Conservation (phyloP, 1,284 basidiomycete species). For the Cronartium quercuum region DNA sequence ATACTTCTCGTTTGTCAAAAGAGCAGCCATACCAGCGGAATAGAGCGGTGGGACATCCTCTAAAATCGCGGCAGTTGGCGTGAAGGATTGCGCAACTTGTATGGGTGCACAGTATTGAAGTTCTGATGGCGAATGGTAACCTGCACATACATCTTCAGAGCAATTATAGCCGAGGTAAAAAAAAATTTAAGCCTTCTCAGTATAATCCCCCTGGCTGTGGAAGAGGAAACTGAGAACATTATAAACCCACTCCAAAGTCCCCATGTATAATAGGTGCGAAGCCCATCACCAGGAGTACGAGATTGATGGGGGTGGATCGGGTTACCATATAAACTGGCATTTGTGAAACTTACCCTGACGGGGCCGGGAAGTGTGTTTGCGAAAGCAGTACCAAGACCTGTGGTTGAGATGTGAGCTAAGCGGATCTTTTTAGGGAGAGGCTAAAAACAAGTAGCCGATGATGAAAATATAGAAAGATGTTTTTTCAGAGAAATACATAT, state of each 20-base stretch:
- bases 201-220: no score
- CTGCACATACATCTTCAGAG: constrained; percentile 10
- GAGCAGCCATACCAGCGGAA: no score
- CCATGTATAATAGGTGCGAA: constrained; percentile 23
- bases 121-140: constrained; percentile 1
- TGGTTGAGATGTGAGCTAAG: constrained; percentile 1
- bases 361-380: neutral
- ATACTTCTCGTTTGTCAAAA: no score
- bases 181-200: neutral
- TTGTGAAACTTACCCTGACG: neutral
- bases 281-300: neutral
- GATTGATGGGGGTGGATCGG: neutral
- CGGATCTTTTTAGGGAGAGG: constrained; percentile 11
- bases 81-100: neutral
- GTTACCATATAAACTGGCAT: no score
- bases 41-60: constrained; percentile 20
- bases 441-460: no score
- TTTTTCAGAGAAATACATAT: neutral
- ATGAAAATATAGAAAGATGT: neutral
- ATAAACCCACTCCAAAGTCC: constrained; percentile 23
- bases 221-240: no score
- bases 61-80: neutral
- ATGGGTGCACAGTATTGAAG: constrained; percentile 21
- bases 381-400: neutral
- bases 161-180: neutral